These are phyloP conservation scores for Aspergillus baeticus DNA, from an alignment of 495 filamentous ascomycete genomes.

Conservation along the genomic window DNA sequence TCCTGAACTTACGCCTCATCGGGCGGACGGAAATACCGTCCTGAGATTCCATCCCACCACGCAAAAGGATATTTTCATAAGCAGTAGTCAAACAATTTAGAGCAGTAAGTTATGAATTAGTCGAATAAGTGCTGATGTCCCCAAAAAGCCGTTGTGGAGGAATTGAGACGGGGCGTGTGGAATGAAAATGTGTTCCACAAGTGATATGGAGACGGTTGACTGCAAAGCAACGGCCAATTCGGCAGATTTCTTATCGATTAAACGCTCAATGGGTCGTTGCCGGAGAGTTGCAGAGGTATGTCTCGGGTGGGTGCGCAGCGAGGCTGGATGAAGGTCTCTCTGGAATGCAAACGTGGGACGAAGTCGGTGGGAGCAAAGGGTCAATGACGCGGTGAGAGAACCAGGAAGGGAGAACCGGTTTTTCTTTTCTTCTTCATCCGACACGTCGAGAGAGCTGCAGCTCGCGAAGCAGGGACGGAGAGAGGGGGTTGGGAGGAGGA, in stretches of 20 bases:
- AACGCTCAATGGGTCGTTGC: slow-evolving; percentile 13
- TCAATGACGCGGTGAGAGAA: slow-evolving; percentile 17
- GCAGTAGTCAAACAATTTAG: slow-evolving; percentile 10
- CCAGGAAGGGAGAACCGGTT: slow-evolving; percentile 1
- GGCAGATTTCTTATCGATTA: slow-evolving; percentile 3
- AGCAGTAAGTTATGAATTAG: no score
- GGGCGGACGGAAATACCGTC: slow-evolving; percentile 53
- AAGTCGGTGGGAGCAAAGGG: slow-evolving; percentile 10
- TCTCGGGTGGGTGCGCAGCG: slow-evolving; percentile 21
- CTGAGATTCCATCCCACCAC: slow-evolving; percentile 48
- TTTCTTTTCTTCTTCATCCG: slow-evolving; percentile 12
- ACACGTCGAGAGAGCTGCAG: slow-evolving; percentile 6
- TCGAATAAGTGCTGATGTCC: not conserved
- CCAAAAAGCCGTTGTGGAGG: not conserved
- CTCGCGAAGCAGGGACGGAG: slow-evolving; percentile 17
- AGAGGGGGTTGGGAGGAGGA: slow-evolving; percentile 23
- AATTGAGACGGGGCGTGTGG: not conserved
- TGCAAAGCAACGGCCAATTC: slow-evolving; percentile 13
- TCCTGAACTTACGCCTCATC: slow-evolving; percentile 49
- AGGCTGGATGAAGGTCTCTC: slow-evolving; percentile 15
- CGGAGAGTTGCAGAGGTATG: slow-evolving; percentile 20
- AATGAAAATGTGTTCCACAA: slow-evolving; percentile 4
- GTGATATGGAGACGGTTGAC: not conserved
- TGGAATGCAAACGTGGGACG: slow-evolving; percentile 27
- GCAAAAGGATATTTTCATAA: slow-evolving; percentile 30